A percentile compares a stretch with the other conserved stretches of the same genome.
phyloP scores from a whole-genome alignment of 345 rosid species.

The Odontarrhena argentea region DNA sequence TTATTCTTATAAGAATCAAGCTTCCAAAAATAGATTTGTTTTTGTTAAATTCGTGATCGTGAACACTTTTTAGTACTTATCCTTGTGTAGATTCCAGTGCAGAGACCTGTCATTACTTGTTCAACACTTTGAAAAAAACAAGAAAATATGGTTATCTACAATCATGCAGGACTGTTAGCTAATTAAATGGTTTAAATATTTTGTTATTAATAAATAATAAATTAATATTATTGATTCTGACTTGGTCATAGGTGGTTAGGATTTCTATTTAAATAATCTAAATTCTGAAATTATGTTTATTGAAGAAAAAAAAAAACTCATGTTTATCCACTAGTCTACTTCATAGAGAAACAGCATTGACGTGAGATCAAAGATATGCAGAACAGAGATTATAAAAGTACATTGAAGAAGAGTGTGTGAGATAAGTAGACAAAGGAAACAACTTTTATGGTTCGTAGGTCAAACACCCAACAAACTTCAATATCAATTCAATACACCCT shows the following conservation, averaged over 20 bases:
- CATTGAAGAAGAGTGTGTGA: conserved; percentile 25
- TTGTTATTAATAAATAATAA: too few species aligned
- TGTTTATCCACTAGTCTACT: not conserved
- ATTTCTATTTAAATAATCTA: not conserved
- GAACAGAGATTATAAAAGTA: conserved; percentile 19
- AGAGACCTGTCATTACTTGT: conserved; percentile 7
- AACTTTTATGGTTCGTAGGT: conserved; percentile 36
- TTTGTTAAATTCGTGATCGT: not conserved
- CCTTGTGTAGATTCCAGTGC: conserved; percentile 15
- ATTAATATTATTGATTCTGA: too few species aligned
- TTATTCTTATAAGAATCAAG: conserved; percentile 2
- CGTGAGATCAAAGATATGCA: conserved; percentile 22
- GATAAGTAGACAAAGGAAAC: conserved; percentile 30
- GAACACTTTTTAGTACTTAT: not conserved
- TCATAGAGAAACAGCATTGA: conserved; percentile 10
- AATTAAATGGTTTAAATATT: not conserved
- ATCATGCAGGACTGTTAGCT: not conserved
- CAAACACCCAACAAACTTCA: conserved; percentile 36
- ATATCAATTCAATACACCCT: conserved; percentile 29
- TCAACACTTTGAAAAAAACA: conserved; percentile 30
- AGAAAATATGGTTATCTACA: too few species aligned
- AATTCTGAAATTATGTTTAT: not conserved
- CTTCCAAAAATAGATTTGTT: not conserved
- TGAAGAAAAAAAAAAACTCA: too few species aligned
- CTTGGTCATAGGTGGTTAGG: not conserved